Evolutionary conservation across 805 yeast species (phyloP), one percentile per base, ranked within the genome.

Genomic region (Metschnikowia reukaufii): DNA sequence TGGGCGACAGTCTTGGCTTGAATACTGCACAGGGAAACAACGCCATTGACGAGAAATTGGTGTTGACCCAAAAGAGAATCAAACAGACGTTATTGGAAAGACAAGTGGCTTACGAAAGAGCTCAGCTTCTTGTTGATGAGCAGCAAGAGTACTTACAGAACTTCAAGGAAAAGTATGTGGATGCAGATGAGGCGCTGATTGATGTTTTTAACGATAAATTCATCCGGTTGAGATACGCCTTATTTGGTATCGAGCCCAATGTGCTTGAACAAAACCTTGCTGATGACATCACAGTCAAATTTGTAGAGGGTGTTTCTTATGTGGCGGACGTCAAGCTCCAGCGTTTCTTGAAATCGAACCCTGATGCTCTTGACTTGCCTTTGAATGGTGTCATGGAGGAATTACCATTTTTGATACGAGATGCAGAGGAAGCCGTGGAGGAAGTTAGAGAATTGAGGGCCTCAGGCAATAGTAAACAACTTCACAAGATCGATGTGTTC

Each of bases 41-140:
- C 19, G 74, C 68, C 30, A 65, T 74, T 36, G 74, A 72, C 33
- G 60, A 54, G 8, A 73, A 73, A 54, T 64, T 70, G 42, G 61
- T 59, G 18, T 62, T 64, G 39, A 60, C 66, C 10, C 74, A 68
- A 34, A 70, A 68, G 51, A 77, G 88, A 57, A 88, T 92, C 59
- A 85, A 88, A 63, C 92, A 86, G 63, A 96, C 88, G 4, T 73
- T 92, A 37, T 81, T 88, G 55, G 99, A 92, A 67, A 80, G 99
- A 62, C 86, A 85, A 55, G 80, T 80, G 49, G 82, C 91, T 0
- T 81, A 77, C 59, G 81, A 77, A 53, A 73, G 82, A 49, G 88
- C 85, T 1, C 76, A 75, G 56, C 66, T 68, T 18, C 71, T 81
- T 43, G 64, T 65, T 8, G 64, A 66, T 7, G 69, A 72, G 45